Evolutionary conservation across 805 yeast species (phyloP).

Genomic region (Yarrowia sp.): DNA sequence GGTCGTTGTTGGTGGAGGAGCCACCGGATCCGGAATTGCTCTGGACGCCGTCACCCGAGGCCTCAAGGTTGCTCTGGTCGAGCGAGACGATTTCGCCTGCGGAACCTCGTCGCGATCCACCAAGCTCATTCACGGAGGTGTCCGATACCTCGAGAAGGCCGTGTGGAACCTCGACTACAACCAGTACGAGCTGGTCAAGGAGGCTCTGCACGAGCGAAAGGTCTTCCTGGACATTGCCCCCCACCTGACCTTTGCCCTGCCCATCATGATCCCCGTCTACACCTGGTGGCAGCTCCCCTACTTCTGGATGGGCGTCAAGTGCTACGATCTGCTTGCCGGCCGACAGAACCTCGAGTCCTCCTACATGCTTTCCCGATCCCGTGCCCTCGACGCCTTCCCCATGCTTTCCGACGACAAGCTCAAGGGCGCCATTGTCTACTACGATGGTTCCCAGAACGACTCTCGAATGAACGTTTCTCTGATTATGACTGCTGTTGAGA

Average conservation of each 20-base stretch:
- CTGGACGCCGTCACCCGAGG: constrained; percentile 92
- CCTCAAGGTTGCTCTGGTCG: constrained; percentile 83
- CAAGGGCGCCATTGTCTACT: constrained; percentile 91
- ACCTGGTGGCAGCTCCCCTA: constrained; percentile 96
- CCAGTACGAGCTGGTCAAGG: constrained; percentile 86
- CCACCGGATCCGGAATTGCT: constrained; percentile 93
- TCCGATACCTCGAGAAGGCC: constrained; percentile 92
- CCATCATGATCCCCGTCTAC: constrained; percentile 96
- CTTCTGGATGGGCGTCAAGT: constrained; percentile 87
- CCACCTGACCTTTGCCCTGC: constrained; percentile 82
- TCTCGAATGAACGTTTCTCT: constrained; percentile 86
- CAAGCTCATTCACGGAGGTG: constrained; percentile 98
- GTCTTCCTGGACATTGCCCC: constrained; percentile 91
- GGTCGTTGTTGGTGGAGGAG: constrained; percentile 95
- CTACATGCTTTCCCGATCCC: constrained; percentile 69
- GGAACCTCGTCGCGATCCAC: constrained; percentile 95
- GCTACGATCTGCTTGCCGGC: constrained; percentile 94
- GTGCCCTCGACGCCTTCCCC: constrained; percentile 79
- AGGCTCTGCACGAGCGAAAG: constrained; percentile 86
- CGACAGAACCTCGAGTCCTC: constrained; percentile 80
- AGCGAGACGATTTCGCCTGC: constrained; percentile 86
- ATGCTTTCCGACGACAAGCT: constrained; percentile 79
- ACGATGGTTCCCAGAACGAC: constrained; percentile 94
- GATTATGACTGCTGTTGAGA: constrained; percentile 82
- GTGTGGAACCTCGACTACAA: constrained; percentile 89